Evolutionary conservation across 805 yeast genomes (phyloP), one percentile per base, ranked within the genome.

Genomic region (Zygotorulaspora danielsina): DNA sequence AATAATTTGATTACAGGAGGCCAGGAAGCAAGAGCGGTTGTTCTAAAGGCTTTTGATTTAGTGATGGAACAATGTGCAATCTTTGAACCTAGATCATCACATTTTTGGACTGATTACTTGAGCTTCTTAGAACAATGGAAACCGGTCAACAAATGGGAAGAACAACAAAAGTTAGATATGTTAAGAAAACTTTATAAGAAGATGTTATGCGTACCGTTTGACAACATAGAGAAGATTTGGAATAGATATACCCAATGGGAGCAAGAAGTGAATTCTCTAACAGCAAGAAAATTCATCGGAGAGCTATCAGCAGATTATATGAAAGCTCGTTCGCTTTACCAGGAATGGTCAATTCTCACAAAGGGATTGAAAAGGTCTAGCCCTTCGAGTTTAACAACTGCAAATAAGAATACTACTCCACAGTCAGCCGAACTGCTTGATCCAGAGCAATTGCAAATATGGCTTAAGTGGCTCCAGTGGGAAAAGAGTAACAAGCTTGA

Each of bases 291-390:
- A 60, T 79, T 82, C 55, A 80, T 89, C 38, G 79, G 84, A 31
- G 97, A 89, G 51, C 72, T 78, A 44, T 83, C 94, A 9, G 79
- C 84, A 3, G 82, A 78, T 10, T 93, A 88, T 57, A 85, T 90
- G 96, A 78, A 75, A 48, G 89, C 96, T 2, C 72, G 96, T 46
- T 74, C 93, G 0, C 71, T 84, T 65, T 76, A 77, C 45, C 78
- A 76, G 29, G 95, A 85, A 55, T 76, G 87, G 73, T 67, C 71
- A 9, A 75, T 76, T 45, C 48, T 81, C 3, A 76, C 86, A 0
- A 64, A 66, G 25, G 75, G 72, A 15, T 54, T 84, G 7, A 66
- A 66, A 39, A 63, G 79, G 42, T 64, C 65, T 17, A 36, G 49
- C 3, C 61, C 62, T 11, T 46, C 55, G 5, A 49, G 51, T 24